phyloP scores from a whole-genome alignment of 495 filamentous ascomycete species.

The Penicillium argentinense region DNA sequence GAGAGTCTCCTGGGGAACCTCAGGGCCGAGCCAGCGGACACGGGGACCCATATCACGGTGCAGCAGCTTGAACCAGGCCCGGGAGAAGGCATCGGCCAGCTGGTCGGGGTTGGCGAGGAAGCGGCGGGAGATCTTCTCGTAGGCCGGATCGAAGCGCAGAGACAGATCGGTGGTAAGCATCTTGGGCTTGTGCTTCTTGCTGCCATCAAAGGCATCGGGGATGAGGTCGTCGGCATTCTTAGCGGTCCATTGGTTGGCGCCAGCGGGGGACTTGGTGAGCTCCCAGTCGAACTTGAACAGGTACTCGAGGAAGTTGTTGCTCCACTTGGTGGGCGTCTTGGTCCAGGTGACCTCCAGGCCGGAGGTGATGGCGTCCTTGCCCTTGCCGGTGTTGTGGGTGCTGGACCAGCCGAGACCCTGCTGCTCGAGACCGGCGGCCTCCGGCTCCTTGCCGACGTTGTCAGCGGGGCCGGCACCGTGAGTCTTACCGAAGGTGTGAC shows the following conservation, averaged over 20 bases:
- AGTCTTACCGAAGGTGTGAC: slow-evolving; percentile 73
- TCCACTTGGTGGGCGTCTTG: slow-evolving; percentile 67
- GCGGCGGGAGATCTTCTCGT: slow-evolving; percentile 70
- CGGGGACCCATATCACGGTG: slow-evolving; percentile 74
- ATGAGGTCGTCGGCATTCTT: slow-evolving; percentile 64
- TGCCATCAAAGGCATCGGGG: slow-evolving; percentile 64
- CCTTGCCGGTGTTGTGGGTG: slow-evolving; percentile 57
- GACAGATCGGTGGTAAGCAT: slow-evolving; percentile 73
- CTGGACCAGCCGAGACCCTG: slow-evolving; percentile 70
- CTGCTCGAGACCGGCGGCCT: slow-evolving; percentile 57
- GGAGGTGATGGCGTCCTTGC: slow-evolving; percentile 66
- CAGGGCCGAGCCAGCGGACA: slow-evolving; percentile 65
- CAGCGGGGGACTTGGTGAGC: slow-evolving; percentile 67
- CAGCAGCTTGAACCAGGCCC: slow-evolving; percentile 76
- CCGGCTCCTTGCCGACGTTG: slow-evolving; percentile 63
- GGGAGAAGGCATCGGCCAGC: slow-evolving; percentile 63
- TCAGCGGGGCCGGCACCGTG: slow-evolving; percentile 63
- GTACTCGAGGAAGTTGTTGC: slow-evolving; percentile 66
- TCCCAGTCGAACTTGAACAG: slow-evolving; percentile 78
- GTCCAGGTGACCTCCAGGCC: slow-evolving; percentile 76
- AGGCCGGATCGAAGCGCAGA: slow-evolving; percentile 65
- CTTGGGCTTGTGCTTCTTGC: slow-evolving; percentile 62
- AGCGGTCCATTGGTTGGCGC: slow-evolving; percentile 71
- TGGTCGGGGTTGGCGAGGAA: slow-evolving; percentile 64
- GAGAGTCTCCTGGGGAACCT: slow-evolving; percentile 61